These are phyloP conservation scores for Ascosphaera pollenicola DNA, from an alignment of 2,329 filamentous ascomycete genomes.

Conservation along the genomic window DNA sequence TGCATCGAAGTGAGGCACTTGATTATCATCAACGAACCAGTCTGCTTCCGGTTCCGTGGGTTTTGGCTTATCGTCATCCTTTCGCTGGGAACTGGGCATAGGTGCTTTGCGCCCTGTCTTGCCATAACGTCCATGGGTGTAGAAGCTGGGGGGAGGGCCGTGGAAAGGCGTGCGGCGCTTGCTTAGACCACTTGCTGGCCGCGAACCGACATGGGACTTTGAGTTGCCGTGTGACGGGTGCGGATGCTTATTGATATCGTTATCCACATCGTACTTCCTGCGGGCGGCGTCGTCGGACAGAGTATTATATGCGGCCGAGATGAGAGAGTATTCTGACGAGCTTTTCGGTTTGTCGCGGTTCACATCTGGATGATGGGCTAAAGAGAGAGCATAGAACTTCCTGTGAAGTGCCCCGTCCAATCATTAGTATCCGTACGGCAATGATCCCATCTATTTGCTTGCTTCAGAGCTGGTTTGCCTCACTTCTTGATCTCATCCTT, in stretches of 20 bases:
- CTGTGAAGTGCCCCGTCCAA: constrained; percentile 8
- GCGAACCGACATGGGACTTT: constrained; percentile 30
- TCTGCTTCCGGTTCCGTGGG: too few relatives aligned
- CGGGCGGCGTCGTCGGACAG: constrained; percentile 56
- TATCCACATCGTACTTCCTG: constrained; percentile 50
- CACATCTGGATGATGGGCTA: constrained; percentile 77
- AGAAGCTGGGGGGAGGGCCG: constrained; percentile 80
- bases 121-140: constrained; percentile 60
- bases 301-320: constrained; percentile 63
- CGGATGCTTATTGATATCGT: constrained; percentile 15
- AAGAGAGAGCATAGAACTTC: constrained; percentile 76
- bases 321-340: constrained; percentile 53
- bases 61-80: too few relatives aligned
- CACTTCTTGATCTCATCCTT: constrained; percentile 68
- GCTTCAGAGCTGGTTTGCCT: not conserved
- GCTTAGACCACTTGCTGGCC: constrained; percentile 62
- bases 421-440: constrained; percentile 1
- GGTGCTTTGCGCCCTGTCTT: too few relatives aligned
- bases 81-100: too few relatives aligned
- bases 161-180: constrained; percentile 53
- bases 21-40: constrained; percentile 21
- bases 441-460: not conserved
- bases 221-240: constrained; percentile 11
- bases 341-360: constrained; percentile 58
- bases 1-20: constrained; percentile 60